phyloP scores from a whole-genome alignment of 495 filamentous ascomycete species.

The Annulohypoxylon bovei region DNA sequence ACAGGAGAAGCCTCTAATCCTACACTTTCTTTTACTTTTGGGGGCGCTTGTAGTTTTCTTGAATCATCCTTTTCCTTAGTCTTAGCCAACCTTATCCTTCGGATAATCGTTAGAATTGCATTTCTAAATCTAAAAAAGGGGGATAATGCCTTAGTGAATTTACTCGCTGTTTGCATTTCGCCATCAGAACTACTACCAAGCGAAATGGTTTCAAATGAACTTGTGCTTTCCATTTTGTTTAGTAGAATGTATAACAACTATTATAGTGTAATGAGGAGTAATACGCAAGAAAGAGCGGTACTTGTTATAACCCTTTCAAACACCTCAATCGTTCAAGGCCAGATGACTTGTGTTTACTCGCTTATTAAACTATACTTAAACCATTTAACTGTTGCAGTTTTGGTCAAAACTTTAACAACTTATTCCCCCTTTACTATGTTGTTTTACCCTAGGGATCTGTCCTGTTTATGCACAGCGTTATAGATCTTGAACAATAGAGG shows the following conservation, averaged over 20 bases:
- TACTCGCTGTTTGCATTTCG: no score
- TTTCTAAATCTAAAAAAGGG: no score
- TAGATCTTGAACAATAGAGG: no score
- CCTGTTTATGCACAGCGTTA: no score
- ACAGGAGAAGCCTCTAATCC: not conserved
- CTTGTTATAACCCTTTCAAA: not conserved
- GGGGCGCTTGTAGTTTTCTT: not conserved
- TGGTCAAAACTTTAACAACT: not conserved
- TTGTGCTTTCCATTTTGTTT: no score
- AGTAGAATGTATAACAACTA: no score
- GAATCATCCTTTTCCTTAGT: not conserved
- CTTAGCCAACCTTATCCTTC: not conserved
- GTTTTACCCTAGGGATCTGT: not conserved
- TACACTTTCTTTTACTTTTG: not conserved
- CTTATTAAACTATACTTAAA: not conserved
- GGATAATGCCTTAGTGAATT: no score
- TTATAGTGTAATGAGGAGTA: no score
- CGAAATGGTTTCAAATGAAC: no score
- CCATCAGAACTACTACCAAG: no score
- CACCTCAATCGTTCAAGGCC: not conserved
- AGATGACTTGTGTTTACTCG: not conserved
- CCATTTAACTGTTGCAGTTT: not conserved
- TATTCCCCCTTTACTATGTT: not conserved
- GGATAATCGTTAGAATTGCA: not conserved
- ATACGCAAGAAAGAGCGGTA: no score